Percentiles rank a stretch among this genome's conserved stretches.
Evolutionary conservation across 1,139 yeast species (phyloP).

Genomic region (Yamadazyma buinensis): DNA sequence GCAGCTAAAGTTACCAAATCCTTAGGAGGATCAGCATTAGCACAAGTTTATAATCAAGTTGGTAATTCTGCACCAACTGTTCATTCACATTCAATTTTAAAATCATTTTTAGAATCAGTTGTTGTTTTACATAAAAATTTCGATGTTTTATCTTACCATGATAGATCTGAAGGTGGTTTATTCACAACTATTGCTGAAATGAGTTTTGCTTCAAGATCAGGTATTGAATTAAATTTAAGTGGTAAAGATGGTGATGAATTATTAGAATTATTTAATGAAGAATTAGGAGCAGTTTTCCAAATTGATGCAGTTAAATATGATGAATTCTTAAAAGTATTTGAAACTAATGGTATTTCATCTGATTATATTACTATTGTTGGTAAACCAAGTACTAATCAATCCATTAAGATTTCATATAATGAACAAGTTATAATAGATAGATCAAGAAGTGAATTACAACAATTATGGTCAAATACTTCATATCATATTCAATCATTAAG

Average conservation of each 20-base stretch:
- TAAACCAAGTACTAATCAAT: conserved; percentile 52
- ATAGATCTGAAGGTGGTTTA: conserved; percentile 96
- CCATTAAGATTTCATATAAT: conserved; percentile 45
- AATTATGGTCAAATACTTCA: conserved; percentile 85
- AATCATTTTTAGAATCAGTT: conserved; percentile 66
- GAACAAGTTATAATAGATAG: conserved; percentile 45
- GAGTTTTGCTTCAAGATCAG: conserved; percentile 96
- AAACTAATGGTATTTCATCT: conserved; percentile 51
- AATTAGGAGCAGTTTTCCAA: conserved; percentile 96
- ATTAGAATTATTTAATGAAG: conserved; percentile 80
- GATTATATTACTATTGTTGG: conserved; percentile 63
- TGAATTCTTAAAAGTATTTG: conserved; percentile 53
- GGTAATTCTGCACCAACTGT: conserved; percentile 86
- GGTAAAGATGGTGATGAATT: conserved; percentile 38
- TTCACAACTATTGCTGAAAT: conserved; percentile 82
- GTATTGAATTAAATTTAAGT: conserved; percentile 46
- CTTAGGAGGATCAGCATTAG: conserved; percentile 91
- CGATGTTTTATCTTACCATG: conserved; percentile 87
- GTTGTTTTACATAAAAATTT: conserved; percentile 65
- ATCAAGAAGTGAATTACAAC: conserved; percentile 71
- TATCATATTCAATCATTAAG: conserved; percentile 86
- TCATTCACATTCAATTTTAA: conserved; percentile 60
- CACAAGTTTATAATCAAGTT: conserved; percentile 87
- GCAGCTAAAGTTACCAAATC: conserved; percentile 56
- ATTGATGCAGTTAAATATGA: conserved; percentile 51